A percentile compares a stretch with the other conserved stretches of the same genome.
phyloP scores from a whole-genome alignment of 306 rosid genomes.

The Neltuma alba region DNA sequence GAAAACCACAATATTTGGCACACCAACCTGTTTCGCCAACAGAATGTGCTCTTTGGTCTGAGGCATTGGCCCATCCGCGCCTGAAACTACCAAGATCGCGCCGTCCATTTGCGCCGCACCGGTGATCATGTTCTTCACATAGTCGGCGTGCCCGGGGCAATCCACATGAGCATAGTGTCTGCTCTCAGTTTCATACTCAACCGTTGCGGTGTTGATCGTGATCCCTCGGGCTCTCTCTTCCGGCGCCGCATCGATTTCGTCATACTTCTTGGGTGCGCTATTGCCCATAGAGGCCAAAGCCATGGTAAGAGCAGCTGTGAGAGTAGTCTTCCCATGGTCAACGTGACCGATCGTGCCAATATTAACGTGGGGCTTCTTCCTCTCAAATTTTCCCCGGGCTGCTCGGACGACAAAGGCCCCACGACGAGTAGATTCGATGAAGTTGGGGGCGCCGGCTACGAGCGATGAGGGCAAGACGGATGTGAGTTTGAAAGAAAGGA shows the following conservation, averaged over 20 bases:
- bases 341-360: constrained; percentile 49
- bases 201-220: constrained; percentile 45
- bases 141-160: constrained; percentile 56
- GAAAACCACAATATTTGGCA: constrained; percentile 41
- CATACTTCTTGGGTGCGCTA: constrained; percentile 45
- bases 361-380: constrained; percentile 46
- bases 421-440: not conserved
- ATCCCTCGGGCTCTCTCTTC: constrained; percentile 47
- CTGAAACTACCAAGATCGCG: constrained; percentile 47
- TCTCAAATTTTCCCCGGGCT: constrained; percentile 43
- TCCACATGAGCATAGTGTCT: constrained; percentile 51
- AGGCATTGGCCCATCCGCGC: constrained; percentile 50
- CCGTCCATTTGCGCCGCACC: constrained; percentile 59
- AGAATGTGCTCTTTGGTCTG: constrained; percentile 45
- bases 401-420: constrained; percentile 30
- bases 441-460: not conserved
- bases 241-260: constrained; percentile 43
- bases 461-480: constrained; percentile 4
- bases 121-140: constrained; percentile 56
- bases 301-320: constrained; percentile 48
- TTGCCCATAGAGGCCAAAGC: constrained; percentile 44
- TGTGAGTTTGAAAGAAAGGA: not conserved
- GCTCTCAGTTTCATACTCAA: constrained; percentile 39
- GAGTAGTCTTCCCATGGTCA: constrained; percentile 46
- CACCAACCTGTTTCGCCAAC: constrained; percentile 43